Evolutionary conservation across 163 green algal species (phyloP).

Genomic region (Volvox carteri): DNA sequence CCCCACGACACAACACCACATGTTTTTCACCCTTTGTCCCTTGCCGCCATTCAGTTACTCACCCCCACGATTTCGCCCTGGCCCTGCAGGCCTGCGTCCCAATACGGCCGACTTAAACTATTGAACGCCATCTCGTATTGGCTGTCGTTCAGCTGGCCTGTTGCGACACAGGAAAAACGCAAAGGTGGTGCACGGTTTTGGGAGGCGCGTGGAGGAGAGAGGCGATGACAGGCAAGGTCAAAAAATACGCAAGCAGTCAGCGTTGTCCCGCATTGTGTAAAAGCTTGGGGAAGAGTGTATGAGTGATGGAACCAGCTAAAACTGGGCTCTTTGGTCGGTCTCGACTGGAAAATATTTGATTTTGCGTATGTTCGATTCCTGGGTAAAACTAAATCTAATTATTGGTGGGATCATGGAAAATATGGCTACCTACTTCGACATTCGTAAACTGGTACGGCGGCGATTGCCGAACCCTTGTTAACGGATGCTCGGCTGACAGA

Average conservation of each 20-base stretch:
- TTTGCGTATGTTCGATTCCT: too few species aligned
- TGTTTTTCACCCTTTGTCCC: neutral
- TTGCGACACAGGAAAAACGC: neutral
- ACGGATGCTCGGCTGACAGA: too few species aligned
- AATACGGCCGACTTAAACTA: neutral
- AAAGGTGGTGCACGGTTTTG: neutral
- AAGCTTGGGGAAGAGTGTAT: neutral
- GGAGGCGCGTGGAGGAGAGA: neutral
- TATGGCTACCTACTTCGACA: too few species aligned
- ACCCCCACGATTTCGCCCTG: conserved; percentile 18
- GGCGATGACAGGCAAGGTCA: neutral
- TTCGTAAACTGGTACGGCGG: too few species aligned
- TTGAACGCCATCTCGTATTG: neutral
- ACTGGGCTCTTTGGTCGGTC: too few species aligned
- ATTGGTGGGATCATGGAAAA: too few species aligned
- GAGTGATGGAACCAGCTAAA: too few species aligned
- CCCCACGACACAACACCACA: neutral
- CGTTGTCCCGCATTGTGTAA: neutral
- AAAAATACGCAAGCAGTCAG: neutral
- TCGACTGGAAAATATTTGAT: too few species aligned
- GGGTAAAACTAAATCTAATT: too few species aligned
- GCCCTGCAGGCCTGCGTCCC: neutral
- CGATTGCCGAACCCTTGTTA: too few species aligned
- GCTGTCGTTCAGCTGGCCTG: neutral
- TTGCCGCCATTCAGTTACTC: neutral